Percentiles rank a stretch among this genome's conserved stretches.
phyloP scores from a whole-genome alignment of 148 eudicot species.

The Bassia scoparia region DNA sequence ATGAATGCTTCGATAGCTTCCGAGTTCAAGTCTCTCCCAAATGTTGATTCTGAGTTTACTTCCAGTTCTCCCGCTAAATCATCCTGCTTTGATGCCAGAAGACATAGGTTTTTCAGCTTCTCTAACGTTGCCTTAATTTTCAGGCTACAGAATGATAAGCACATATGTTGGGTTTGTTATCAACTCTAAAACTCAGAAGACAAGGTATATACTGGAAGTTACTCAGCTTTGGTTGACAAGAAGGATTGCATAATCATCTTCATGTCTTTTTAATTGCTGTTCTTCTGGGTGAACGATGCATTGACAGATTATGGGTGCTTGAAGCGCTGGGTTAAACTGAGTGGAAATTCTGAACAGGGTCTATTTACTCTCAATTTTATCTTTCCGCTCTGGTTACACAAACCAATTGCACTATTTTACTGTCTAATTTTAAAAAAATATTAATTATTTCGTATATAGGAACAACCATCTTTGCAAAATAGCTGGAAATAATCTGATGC shows the following conservation, averaged over 20 bases:
- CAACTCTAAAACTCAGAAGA: neutral
- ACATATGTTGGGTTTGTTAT: neutral
- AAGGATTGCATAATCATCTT: slow-evolving; percentile 96
- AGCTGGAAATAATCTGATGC: slow-evolving; percentile 81
- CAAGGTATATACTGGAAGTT: slow-evolving; percentile 6
- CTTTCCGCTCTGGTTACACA: slow-evolving; percentile 71
- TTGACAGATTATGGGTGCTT: slow-evolving; percentile 79
- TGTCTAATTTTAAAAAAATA: too few relatives aligned
- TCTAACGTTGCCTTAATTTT: slow-evolving; percentile 60
- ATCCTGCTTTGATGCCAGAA: slow-evolving; percentile 76
- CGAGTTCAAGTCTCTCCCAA: slow-evolving; percentile 56
- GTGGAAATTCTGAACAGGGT: slow-evolving; percentile 79
- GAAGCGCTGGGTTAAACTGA: slow-evolving; percentile 76
- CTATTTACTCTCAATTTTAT: slow-evolving; percentile 87
- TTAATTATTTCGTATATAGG: slow-evolving; percentile 24
- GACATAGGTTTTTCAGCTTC: slow-evolving; percentile 71
- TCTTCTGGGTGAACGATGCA: slow-evolving; percentile 83
- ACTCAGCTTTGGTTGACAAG: slow-evolving; percentile 91
- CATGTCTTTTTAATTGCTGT: slow-evolving; percentile 75
- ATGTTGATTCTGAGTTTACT: slow-evolving; percentile 65
- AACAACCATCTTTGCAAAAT: slow-evolving; percentile 84
- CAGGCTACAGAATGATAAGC: slow-evolving; percentile 56
- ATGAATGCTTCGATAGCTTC: slow-evolving; percentile 87
- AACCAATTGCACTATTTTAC: slow-evolving; percentile 4
- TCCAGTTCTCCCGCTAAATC: slow-evolving; percentile 82